A percentile compares a stretch with the other conserved stretches of the same genome.
Conservation (phyloP, 2,329 filamentous ascomycete species). For the Fusarium transvaalense region DNA sequence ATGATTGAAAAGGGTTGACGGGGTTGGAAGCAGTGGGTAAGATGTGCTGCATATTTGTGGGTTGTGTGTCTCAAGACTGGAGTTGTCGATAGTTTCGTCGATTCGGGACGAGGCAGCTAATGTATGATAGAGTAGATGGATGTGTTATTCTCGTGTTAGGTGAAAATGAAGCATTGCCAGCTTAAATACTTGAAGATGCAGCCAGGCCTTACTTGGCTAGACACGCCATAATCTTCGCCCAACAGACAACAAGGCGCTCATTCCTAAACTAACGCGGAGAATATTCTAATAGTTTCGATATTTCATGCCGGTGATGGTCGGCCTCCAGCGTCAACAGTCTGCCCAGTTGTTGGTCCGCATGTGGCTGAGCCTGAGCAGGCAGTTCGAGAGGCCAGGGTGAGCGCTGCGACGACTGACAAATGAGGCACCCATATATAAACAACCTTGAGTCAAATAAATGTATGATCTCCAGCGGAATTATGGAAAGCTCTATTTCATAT, state of each 20-base stretch:
- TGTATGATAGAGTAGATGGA: too few species aligned
- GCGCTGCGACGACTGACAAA: neutral
- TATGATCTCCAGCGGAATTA: neutral
- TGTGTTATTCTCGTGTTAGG: neutral
- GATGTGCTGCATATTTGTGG: neutral
- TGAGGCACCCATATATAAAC: neutral
- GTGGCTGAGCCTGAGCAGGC: constrained; percentile 17
- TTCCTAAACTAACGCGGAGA: too few species aligned
- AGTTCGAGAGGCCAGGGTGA: neutral
- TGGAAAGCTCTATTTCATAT: neutral
- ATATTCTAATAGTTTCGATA: neutral
- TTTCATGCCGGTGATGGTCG: neutral
- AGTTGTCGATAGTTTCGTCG: neutral
- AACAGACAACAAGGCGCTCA: constrained; percentile 11
- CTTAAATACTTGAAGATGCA: neutral
- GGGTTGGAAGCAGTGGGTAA: neutral
- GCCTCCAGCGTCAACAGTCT: neutral
- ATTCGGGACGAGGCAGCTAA: neutral
- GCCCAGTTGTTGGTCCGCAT: neutral
- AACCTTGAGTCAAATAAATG: neutral
- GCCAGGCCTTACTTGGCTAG: neutral
- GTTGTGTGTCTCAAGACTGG: neutral
- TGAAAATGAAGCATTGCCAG: neutral
- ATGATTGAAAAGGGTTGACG: neutral
- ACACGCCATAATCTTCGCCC: neutral